These are phyloP conservation scores for Phytophthora sp. DNA, from an alignment of 352 stramenopile genomes.

Conservation along the genomic window DNA sequence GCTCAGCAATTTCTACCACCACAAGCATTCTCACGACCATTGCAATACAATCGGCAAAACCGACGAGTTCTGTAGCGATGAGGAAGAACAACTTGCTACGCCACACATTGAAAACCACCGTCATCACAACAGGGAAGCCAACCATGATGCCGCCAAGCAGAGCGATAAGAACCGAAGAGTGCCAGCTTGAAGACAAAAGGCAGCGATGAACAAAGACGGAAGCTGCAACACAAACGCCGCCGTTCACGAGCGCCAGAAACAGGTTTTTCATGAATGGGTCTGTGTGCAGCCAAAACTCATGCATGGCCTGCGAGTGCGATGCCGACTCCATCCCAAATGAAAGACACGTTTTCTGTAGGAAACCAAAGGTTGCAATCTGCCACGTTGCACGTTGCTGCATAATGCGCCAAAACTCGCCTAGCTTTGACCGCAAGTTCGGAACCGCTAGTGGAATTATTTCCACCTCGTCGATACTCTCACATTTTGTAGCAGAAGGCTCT, in stretches of 20 bases:
- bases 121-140: constrained; percentile 41
- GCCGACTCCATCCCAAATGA: constrained; percentile 65
- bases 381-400: constrained; percentile 70
- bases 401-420: constrained; percentile 59
- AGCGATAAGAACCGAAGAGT: constrained; percentile 52
- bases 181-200: constrained; percentile 70
- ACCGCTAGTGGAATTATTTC: neutral
- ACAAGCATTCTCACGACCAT: constrained; percentile 84
- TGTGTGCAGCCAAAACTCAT: constrained; percentile 64
- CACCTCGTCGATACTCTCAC: neutral
- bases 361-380: constrained; percentile 75
- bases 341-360: constrained; percentile 62
- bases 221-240: constrained; percentile 54
- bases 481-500: constrained; percentile 13
- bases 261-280: constrained; percentile 71
- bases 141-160: constrained; percentile 49
- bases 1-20: constrained; percentile 79
- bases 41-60: constrained; percentile 66
- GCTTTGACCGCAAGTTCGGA: constrained; percentile 29
- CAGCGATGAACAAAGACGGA: constrained; percentile 62
- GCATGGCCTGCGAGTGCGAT: constrained; percentile 53
- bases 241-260: constrained; percentile 58
- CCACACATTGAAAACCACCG: constrained; percentile 67
- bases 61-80: constrained; percentile 48
- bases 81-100: constrained; percentile 75